A percentile compares a stretch with the other conserved stretches of the same genome.
phyloP scores from a whole-genome alignment of 208 protist genomes.

The Leishmania guyanensis region DNA sequence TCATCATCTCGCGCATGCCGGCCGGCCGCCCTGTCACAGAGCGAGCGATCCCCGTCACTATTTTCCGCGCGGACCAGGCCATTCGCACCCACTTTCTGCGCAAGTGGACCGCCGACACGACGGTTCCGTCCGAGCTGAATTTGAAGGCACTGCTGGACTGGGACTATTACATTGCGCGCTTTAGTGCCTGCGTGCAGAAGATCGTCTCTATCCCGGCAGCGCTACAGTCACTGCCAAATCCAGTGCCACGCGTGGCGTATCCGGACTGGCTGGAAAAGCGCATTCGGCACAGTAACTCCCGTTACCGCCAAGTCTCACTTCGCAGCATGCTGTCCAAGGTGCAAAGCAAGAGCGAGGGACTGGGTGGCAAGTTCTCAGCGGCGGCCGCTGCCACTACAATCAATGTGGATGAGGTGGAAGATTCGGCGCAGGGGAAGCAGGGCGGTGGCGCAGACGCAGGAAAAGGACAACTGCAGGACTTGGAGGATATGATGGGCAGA shows the following conservation, averaged over 20 bases:
- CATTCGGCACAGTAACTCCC: constrained; percentile 82
- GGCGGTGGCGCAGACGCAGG: not conserved
- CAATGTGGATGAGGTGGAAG: not conserved
- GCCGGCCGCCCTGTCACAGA: constrained; percentile 96
- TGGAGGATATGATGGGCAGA: constrained; percentile 60
- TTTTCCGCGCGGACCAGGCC: constrained; percentile 96
- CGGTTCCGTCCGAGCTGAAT: constrained; percentile 64
- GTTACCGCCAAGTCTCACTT: constrained; percentile 76
- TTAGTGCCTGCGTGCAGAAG: constrained; percentile 98
- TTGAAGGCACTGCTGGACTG: constrained; percentile 98
- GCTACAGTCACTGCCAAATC: constrained; percentile 96
- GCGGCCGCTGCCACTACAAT: not conserved
- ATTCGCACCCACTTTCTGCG: constrained; percentile 92
- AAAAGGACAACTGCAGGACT: constrained; percentile 31
- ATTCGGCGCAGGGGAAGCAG: not conserved
- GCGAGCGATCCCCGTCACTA: constrained; percentile 96
- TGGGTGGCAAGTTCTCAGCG: not conserved
- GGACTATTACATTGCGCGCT: constrained; percentile 99
- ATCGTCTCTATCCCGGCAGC: constrained; percentile 99
- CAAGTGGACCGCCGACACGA: constrained; percentile 94
- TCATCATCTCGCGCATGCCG: constrained; percentile 98
- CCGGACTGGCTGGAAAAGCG: constrained; percentile 98
- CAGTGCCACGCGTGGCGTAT: constrained; percentile 96
- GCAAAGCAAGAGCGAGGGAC: not conserved
- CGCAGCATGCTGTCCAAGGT: constrained; percentile 54